These are phyloP conservation scores for Aureobasidium lini DNA, from an alignment of 2,329 filamentous ascomycete species.

Conservation along the genomic window DNA sequence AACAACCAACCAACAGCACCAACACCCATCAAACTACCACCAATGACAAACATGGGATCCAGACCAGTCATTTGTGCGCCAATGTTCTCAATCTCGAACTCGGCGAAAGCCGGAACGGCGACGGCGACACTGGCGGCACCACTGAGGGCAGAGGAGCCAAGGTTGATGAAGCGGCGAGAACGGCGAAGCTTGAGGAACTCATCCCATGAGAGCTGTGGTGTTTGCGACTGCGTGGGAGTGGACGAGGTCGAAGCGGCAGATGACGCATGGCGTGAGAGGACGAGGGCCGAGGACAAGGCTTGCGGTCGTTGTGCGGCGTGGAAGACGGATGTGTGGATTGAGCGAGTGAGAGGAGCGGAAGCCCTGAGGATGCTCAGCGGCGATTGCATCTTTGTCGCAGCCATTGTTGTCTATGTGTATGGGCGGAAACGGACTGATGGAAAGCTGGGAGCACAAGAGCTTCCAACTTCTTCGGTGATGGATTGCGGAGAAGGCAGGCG, in stretches of 20 bases:
- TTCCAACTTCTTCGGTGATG: conserved; percentile 7
- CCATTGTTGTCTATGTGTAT: neutral
- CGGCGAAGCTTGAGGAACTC: conserved; percentile 86
- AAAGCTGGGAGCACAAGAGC: neutral
- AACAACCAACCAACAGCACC: conserved; percentile 80
- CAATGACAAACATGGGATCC: conserved; percentile 81
- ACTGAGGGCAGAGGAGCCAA: conserved; percentile 64
- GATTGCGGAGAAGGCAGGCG: conserved; percentile 4
- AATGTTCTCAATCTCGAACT: conserved; percentile 61
- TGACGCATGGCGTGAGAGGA: neutral
- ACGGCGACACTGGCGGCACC: conserved; percentile 55
- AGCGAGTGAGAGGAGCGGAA: neutral
- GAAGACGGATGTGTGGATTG: neutral
- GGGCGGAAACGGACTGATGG: neutral
- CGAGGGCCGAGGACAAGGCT: conserved; percentile 5
- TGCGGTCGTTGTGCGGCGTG: neutral
- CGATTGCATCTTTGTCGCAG: conserved; percentile 3
- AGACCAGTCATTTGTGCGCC: conserved; percentile 66
- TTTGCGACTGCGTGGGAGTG: neutral
- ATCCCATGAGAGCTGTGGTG: conserved; percentile 60
- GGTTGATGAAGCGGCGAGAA: conserved; percentile 73
- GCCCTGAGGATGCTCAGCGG: neutral
- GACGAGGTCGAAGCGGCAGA: conserved; percentile 7
- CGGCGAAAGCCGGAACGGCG: conserved; percentile 60
- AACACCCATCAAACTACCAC: conserved; percentile 68